Base-by-base conservation (phyloP, 2,329 filamentous ascomycete genomes). In the Curvularia sp. region DNA sequence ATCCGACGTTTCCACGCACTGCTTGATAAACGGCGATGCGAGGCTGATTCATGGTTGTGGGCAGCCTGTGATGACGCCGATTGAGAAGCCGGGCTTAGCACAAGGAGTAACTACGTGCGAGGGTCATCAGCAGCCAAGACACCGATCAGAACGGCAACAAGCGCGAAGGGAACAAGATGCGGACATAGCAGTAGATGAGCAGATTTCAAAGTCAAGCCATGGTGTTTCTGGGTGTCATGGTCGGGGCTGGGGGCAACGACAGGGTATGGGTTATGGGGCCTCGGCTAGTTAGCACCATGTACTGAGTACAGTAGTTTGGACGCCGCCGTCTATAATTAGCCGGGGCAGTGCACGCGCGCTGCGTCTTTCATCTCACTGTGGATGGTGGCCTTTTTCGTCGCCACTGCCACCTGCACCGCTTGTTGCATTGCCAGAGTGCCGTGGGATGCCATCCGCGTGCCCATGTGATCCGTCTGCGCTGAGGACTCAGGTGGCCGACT, bases 321-420 rank as follows among this genome's bases (percentile, higher is more conserved):
- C 50, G 60, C 30, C 53, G 30, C 22, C 18, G 43, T 55, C 68
- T 68, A 73, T 68, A 70, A 65, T 67, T 73, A 73, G 69, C 59
- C 31, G 67, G 65, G 68, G 69, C 69, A 67, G 68, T 73, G 67
- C 68, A 65, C 57, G 53, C 54, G 53, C 47, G 50, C 47, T 44
- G 43, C 53, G 33, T 59, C 62, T 57, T 64, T 53, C 57, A 66
- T 58, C 56, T 58, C 55, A 35, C 55, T 58, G 56, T 63, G 58
- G 62, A 57, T 49, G 61, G 64, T 67, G 56, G 57, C 56, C 53
- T 61, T 53, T 61, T 46, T 57, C 55, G 59, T 55, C 60, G 52
- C 60, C 64, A 66, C 61, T 61, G 62, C 65, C 66, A 66, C 64
- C 42, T 55, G 49, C 57, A 57, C 53, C 26, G 60, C 49, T 49